Evolutionary conservation across 2,329 filamentous ascomycete species (phyloP), one percentile per base, ranked within the genome.

Genomic region (Cladosporium sp.): DNA sequence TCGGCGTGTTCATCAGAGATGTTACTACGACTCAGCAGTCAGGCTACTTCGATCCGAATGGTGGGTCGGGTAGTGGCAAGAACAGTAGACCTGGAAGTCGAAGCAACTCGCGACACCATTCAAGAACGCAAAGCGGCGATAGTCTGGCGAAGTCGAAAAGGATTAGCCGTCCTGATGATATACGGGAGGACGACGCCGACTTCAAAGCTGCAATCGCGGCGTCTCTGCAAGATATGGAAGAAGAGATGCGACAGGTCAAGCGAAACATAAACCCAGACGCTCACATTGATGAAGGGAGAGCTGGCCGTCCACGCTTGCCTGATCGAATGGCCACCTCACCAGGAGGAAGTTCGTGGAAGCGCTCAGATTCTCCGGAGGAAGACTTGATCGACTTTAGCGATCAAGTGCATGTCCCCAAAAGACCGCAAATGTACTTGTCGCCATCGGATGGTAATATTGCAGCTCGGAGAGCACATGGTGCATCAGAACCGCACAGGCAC

Each of bases 1-100:
- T 93, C 34, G 95, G 89, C 0, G 87, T 99, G 7, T 98, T 98
- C 78, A 98, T 99, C 70, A 87, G 96, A 65, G 95, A 99, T 78
- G 92, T 99, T 26, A 99, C 95, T 0, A 97, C 92, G 0, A 86
- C 90, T 0, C 83, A 82, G 57, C 83, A 87, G 14, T 73, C 72
- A 11, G 87, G 87, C 0, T 98, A 95, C 76, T 97, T 97, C 74
- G 92, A 96, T 70, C 84, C 87, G 15, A 70, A 70, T 77, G 75
- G 67, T 74, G 67, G 68, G 0, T 66, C 69, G 44, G 67, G 68
- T 11, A 70, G 75, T 36, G 74, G 76, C 32, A 74, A 73, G 47
- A 71, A 70, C 44, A 73, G 73, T 32, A 72, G 75, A 49, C 73
- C 76, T 28, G 68, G 71, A 38, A 75, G 66, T 65, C 72, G 71